Conservation (phyloP, 1,139 yeast species). For the Sugiyamaella japonica region DNA sequence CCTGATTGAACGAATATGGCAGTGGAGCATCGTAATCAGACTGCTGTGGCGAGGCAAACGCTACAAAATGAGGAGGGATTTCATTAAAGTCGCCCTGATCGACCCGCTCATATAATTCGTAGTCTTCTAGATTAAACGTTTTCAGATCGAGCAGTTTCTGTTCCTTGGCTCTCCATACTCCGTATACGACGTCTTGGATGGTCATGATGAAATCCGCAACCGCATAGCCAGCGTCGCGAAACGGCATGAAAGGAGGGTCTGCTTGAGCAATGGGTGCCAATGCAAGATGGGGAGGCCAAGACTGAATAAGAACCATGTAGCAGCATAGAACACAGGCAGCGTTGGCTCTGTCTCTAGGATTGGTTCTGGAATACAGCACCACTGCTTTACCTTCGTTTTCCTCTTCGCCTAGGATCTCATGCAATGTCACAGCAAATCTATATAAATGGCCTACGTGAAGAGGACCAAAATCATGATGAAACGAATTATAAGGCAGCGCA, state of each 20-base stretch:
- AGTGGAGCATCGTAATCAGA: conserved; percentile 43
- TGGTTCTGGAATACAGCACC: conserved; percentile 81
- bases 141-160: conserved; percentile 84
- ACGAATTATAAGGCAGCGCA: conserved; percentile 84
- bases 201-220: conserved; percentile 91
- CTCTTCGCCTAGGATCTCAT: conserved; percentile 84
- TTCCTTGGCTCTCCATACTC: conserved; percentile 98
- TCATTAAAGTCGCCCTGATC: conserved; percentile 97
- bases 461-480: conserved; percentile 96
- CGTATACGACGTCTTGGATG: conserved; percentile 92
- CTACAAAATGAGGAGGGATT: conserved; percentile 88
- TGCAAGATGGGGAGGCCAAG: conserved; percentile 98
- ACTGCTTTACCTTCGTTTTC: conserved; percentile 84
- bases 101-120: conserved; percentile 91
- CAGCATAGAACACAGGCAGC: conserved; percentile 94
- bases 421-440: conserved; percentile 91
- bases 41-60: conserved; percentile 97
- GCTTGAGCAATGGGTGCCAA: conserved; percentile 90
- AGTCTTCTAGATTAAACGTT: conserved; percentile 83
- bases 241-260: conserved; percentile 91
- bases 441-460: conserved; percentile 89
- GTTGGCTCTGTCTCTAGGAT: conserved; percentile 81
- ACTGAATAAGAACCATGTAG: conserved; percentile 91
- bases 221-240: conserved; percentile 96
- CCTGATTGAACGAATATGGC: conserved; percentile 59